Evolutionary conservation across 1,284 basidiomycete species (phyloP), one percentile per base, ranked within the genome.

Genomic region (Sporisorium exsertum): DNA sequence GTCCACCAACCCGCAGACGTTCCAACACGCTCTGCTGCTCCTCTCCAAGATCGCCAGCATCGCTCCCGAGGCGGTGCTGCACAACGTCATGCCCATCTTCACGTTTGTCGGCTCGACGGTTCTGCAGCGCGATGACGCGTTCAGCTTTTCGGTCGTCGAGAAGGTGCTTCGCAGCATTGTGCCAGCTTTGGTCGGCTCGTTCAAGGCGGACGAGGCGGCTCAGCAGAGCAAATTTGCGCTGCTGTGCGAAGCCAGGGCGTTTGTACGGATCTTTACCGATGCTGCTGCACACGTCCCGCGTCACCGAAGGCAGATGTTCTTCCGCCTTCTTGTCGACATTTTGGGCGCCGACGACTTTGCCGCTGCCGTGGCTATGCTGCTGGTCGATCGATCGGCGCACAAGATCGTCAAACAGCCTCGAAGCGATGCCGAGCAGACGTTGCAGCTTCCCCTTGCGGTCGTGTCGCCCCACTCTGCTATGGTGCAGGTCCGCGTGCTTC

Each of bases 31-130:
- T 0, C 88, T 99, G 3, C 88, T 97, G n/a, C 89, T 98, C 29
- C 92, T 97, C 85, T 91, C 94, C 3, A 92, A 89, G 71, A 87
- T 99, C 56, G 93, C 94, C 1, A 89, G 91, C 33, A 88, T 98
- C 49, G 91, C 92, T 0, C 95, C 95, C 0, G 94, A 96, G 66
- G 92, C 93, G 9, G 94, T 97, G 16, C 88, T 98, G 32, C 94
- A 94, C 85, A 95, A 97, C 81, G 90, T 97, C 68, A 98, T 99
- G 94, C 95, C 97, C 7, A 92, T 99, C 64, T 98, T 99, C 87
- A 98, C 96, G 0, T 99, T 98, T 87, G 97, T 99, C 92, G 96
- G 97, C 29, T 93, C 94, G 9, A 94, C 94, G 67, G 92, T 98
- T 24, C 92, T 99, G 87, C 95, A 97, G 85, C 90, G 95, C 50